Evolutionary conservation across 345 rosid species (phyloP).

Genomic region (Mangifera indica): DNA sequence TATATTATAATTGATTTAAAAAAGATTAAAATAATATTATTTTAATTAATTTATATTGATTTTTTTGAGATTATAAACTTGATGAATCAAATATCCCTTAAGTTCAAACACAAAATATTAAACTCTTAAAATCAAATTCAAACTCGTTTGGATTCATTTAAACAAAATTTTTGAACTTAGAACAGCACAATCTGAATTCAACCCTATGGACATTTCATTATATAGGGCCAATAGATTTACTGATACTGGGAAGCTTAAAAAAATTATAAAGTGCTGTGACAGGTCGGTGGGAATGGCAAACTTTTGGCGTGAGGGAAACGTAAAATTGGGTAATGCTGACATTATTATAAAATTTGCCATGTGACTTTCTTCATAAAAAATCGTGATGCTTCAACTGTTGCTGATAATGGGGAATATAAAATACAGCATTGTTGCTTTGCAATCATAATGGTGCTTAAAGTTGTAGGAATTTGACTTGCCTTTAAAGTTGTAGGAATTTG

Average conservation of each 20-base stretch:
- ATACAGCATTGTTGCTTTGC: background rate
- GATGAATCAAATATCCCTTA: too few relatives aligned
- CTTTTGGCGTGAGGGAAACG: background rate
- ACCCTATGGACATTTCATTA: too few relatives aligned
- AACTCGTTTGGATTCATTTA: too few relatives aligned
- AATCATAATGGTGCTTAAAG: background rate
- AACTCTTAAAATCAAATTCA: too few relatives aligned
- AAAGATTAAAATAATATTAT: too few relatives aligned
- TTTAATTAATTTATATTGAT: too few relatives aligned
- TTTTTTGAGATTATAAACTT: too few relatives aligned
- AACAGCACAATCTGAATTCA: too few relatives aligned
- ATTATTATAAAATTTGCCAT: background rate
- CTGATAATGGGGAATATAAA: background rate
- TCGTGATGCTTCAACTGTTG: background rate
- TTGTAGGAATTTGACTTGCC: background rate
- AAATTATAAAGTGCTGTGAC: background rate
- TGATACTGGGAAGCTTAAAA: background rate
- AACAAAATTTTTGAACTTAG: too few relatives aligned
- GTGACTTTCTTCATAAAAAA: background rate
- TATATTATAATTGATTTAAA: too few relatives aligned
- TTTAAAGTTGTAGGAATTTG: background rate
- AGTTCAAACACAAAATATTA: too few relatives aligned
- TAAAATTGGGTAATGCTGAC: constrained; percentile 3
- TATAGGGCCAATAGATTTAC: background rate
- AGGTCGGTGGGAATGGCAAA: background rate